Base-by-base conservation (phyloP, 192 early-diverging fungal genomes). In the Linnemannia exigua region DNA sequence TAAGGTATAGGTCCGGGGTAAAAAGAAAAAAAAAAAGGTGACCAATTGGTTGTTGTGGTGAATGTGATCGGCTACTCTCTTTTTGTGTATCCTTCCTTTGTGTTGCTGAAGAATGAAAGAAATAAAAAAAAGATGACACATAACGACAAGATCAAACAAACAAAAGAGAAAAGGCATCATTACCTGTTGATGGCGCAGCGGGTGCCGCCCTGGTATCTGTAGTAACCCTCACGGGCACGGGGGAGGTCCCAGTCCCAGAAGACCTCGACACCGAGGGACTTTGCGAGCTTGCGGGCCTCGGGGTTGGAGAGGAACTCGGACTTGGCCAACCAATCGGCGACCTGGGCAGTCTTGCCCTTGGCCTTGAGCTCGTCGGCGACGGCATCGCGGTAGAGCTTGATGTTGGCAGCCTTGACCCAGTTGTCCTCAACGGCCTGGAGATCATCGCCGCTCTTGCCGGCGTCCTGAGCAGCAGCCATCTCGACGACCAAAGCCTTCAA, bases 171-270 rank as follows among this genome's bases (percentile, higher is more conserved):
- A 94, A 88, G n/a, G n/a, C n/a, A n/a, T n/a, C 51, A 92, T 70
- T 76, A 86, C 78, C 78, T 86, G 89, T 94, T 93, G 76, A 96
- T 94, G 90, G 96, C 97, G 44, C 95, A 95, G 35, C 95, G 91
- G 15, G 97, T 98, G 72, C 97, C 97, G 82, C 97, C 98, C 87
- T 97, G 93, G 93, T 97, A 98, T 84, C 98, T 95, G 93, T 96
- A 98, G 93, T 95, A 97, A 46, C 98, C 98, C 90, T 99, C 98
- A 84, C 97, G 96, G 37, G 95, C 92, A 76, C 97, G 94, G 67
- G 96, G 96, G 9, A 91, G 87, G 74, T 98, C 95, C 97, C 97
- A 98, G 93, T 95, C 90, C 95, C 95, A 99, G 89, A 79, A 92
- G 36, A 94, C 87, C 79, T 95, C 93, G 71, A 96, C 88, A 33